Base-by-base conservation (phyloP, 2,329 filamentous ascomycete genomes). In the Alternaria rosae region DNA sequence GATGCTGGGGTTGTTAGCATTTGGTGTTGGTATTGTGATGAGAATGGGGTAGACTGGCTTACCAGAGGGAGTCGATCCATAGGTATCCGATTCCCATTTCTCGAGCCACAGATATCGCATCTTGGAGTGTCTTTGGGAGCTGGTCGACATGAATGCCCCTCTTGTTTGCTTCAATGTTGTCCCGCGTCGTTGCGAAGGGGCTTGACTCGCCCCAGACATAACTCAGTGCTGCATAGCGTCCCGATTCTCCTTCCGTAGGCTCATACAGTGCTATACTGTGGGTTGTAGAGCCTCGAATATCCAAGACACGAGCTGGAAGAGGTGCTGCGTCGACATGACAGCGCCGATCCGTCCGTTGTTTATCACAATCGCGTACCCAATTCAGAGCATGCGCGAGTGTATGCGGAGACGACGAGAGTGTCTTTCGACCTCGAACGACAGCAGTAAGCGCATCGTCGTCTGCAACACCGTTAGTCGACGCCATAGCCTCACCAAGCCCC, bases 51-150 rank as follows among this genome's bases (percentile, higher is more conserved):
- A 5, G 21, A 10, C 6, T 10, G 17, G 6, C 52, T 32, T 30
- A 54, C 52, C 52, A 56, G 12, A 56, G 23, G 4, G 42, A 21
- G 10, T 56, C 54, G 17, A 56, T 38, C 54, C 54, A 56, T 13
- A 56, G n/a, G 10, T 48, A 47, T 1, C 43, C 15, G 10, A 56
- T 35, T 1, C n/a, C 28, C 32, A 56, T 32, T n/a, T 47, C 30
- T n/a, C 43, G 25, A 4, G 54, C 43, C 12, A 56, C 28, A 6
- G 10, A 3, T 3, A 38, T 41, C 9, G 54, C 43, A 38, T 56
- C 43, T 13, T 28, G 26, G n/a, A 48, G 38, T 9, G 42, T 56
- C 21, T 47, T 47, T 6, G 42, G 54, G 5, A 48, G 43, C 6
- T 41, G 6, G 10, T 20, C 43, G 9, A 20, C 11, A 10, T n/a